These are phyloP conservation scores for Puya raimondii DNA, from an alignment of 176 grass and related monocot genomes.

Conservation along the genomic window DNA sequence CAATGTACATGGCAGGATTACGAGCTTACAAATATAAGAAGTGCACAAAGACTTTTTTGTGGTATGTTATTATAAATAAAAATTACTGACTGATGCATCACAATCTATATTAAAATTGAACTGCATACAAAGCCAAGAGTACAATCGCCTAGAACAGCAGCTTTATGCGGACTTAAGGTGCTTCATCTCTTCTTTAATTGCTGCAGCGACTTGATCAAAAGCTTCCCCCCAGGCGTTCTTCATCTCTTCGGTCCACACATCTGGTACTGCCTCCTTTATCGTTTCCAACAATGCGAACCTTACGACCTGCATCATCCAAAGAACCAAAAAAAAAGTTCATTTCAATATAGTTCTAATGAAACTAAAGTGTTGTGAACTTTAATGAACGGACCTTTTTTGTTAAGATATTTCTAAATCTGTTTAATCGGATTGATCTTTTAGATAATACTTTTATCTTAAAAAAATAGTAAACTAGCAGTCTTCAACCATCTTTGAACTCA, in stretches of 20 bases:
- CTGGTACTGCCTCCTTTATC: conserved; percentile 20
- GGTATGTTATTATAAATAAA: not conserved
- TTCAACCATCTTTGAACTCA: not conserved
- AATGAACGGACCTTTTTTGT: too few relatives aligned
- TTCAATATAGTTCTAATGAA: not conserved
- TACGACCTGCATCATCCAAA: conserved; percentile 1
- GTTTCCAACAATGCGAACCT: conserved; percentile 19
- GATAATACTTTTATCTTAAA: too few relatives aligned
- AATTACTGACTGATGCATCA: not conserved
- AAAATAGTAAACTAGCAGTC: too few relatives aligned
- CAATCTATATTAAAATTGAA: not conserved
- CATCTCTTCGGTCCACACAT: conserved; percentile 15
- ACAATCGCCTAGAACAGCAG: too few relatives aligned
- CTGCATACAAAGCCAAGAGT: conserved; percentile 3
- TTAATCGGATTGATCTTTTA: too few relatives aligned
- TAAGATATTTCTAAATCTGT: too few relatives aligned
- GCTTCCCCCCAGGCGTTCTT: conserved; percentile 16
- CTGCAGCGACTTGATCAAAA: conserved; percentile 17
- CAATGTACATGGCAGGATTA: not conserved
- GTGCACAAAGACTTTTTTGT: not conserved
- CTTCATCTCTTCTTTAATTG: conserved; percentile 26
- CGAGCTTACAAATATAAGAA: not conserved
- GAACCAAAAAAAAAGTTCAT: not conserved
- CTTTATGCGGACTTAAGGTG: not conserved
- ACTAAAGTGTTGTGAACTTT: not conserved